Conservation (phyloP, 352 stramenopile species). For the Paralagenidium karlingii region DNA sequence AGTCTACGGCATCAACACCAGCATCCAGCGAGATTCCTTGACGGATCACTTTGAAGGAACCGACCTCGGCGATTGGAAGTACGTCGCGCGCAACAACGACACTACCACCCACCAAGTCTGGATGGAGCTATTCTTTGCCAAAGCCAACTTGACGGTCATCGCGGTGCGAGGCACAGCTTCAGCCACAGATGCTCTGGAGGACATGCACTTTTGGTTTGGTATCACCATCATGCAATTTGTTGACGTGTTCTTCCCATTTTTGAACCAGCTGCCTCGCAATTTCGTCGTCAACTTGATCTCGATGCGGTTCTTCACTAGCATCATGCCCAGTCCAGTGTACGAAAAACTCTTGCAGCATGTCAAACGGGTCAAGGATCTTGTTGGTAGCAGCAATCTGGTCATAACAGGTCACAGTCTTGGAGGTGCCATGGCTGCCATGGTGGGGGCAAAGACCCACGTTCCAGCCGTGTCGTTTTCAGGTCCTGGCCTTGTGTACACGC, state of each 20-base stretch:
- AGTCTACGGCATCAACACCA: slow-evolving; percentile 69
- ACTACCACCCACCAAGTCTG: slow-evolving; percentile 57
- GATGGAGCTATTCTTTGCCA: slow-evolving; percentile 74
- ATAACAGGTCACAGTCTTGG: slow-evolving; percentile 77
- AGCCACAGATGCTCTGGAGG: slow-evolving; percentile 69
- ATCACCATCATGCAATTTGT: slow-evolving; percentile 79
- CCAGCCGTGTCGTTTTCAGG: slow-evolving; percentile 75
- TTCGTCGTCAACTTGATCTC: slow-evolving; percentile 80
- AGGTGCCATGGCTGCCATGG: slow-evolving; percentile 73
- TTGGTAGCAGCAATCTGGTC: slow-evolving; percentile 61
- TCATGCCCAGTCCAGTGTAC: slow-evolving; percentile 78
- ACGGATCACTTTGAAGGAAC: slow-evolving; percentile 73
- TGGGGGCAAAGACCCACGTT: slow-evolving; percentile 71
- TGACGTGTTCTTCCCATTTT: slow-evolving; percentile 76
- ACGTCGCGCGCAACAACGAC: slow-evolving; percentile 59
- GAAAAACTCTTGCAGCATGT: slow-evolving; percentile 57
- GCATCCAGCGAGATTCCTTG: slow-evolving; percentile 60
- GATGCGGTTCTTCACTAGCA: slow-evolving; percentile 44
- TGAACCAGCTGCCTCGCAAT: slow-evolving; percentile 63
- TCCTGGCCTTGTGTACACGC: slow-evolving; percentile 63
- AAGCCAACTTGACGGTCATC: slow-evolving; percentile 77
- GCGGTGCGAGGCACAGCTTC: slow-evolving; percentile 73
- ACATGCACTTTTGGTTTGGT: slow-evolving; percentile 81
- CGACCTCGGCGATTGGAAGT: slow-evolving; percentile 58
- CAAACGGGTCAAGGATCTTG: slow-evolving; percentile 14